Evolutionary conservation across 1,139 yeast species (phyloP).

Genomic region (Zygoascus sp.): DNA sequence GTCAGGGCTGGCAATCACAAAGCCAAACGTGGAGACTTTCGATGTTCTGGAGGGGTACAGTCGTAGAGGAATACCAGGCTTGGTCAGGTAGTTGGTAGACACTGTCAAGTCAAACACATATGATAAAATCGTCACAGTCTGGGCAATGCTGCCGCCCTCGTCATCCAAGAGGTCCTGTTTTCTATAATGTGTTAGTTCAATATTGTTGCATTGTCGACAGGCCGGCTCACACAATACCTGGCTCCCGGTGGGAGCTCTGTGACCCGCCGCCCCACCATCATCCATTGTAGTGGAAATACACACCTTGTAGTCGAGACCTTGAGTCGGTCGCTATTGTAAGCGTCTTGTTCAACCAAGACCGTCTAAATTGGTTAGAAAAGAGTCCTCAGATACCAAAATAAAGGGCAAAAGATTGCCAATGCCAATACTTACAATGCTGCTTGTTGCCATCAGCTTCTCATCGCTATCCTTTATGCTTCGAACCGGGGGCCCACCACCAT

Average conservation of each 20-base stretch:
- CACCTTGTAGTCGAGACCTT: neutral
- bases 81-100: conserved; percentile 17
- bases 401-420: neutral
- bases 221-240: no score
- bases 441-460: neutral
- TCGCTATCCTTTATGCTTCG: conserved; percentile 1
- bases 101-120: conserved; percentile 21
- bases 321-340: neutral
- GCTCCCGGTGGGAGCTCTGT: no score
- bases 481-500: conserved; percentile 3
- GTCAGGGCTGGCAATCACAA: conserved; percentile 10
- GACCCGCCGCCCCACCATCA: no score
- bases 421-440: neutral
- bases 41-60: conserved; percentile 18
- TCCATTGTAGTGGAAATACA: no score
- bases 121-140: conserved; percentile 20
- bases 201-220: no score
- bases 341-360: neutral
- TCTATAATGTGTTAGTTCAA: neutral
- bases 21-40: conserved; percentile 21
- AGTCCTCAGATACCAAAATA: neutral
- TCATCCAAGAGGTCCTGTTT: conserved; percentile 13
- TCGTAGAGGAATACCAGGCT: conserved; percentile 24
- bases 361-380: neutral
- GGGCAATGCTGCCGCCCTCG: conserved; percentile 14